These are phyloP conservation scores for Yarrowia sp. DNA, from an alignment of 805 yeast genomes.

Conservation along the genomic window DNA sequence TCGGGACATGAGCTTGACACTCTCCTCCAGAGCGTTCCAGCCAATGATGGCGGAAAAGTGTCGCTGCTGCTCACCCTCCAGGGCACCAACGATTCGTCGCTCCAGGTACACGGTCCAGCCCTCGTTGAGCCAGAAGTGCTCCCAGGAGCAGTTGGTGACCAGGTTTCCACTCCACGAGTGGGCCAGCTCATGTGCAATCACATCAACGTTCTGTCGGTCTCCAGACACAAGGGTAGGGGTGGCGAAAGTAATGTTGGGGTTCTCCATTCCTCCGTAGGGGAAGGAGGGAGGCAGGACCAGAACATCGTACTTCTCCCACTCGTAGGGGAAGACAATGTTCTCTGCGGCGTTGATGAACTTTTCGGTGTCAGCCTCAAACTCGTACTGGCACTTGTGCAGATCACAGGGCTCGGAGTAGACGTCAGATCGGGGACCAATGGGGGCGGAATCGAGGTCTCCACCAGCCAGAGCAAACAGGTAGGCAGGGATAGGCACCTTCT, in stretches of 20 bases:
- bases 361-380: conserved; percentile 79
- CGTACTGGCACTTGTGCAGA: conserved; percentile 73
- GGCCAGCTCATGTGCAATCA: conserved; percentile 90
- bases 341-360: conserved; percentile 81
- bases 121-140: conserved; percentile 93
- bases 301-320: conserved; percentile 84
- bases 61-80: conserved; percentile 81
- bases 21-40: conserved; percentile 78
- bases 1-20: conserved; percentile 52
- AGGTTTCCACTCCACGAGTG: conserved; percentile 94
- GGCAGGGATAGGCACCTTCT: conserved; percentile 84
- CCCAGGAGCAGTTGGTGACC: conserved; percentile 91
- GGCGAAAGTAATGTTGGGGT: conserved; percentile 88
- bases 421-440: conserved; percentile 85
- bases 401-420: conserved; percentile 80
- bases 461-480: conserved; percentile 85
- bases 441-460: conserved; percentile 71
- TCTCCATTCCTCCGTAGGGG: conserved; percentile 96
- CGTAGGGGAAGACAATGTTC: conserved; percentile 74
- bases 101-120: conserved; percentile 96
- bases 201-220: conserved; percentile 85
- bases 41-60: conserved; percentile 87
- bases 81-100: conserved; percentile 75
- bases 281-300: conserved; percentile 76
- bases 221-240: conserved; percentile 88